Percentiles rank a stretch among this genome's conserved stretches.
Evolutionary conservation across 108 stramenopile species (phyloP).

Genomic region (Aureococcus anophagefferens): DNA sequence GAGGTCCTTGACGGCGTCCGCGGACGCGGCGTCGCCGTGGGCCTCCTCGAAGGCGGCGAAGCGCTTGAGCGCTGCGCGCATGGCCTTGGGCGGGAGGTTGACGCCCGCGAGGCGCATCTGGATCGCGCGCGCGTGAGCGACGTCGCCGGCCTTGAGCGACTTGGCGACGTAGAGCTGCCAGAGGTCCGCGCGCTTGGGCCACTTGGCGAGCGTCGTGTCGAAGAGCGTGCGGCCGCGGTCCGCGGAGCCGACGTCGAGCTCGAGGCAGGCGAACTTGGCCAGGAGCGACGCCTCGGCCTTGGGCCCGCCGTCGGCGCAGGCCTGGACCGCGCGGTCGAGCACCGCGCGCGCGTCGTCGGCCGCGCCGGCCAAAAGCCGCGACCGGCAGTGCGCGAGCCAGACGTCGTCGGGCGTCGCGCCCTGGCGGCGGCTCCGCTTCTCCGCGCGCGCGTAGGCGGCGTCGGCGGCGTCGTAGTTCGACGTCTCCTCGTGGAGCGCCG

Average conservation of each 20-base stretch:
- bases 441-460: background rate
- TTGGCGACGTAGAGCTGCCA: background rate
- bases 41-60: background rate
- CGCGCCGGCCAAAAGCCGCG: background rate
- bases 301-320: background rate
- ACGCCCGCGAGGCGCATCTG: background rate
- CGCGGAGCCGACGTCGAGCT: background rate
- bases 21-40: background rate
- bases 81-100: background rate
- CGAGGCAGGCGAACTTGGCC: background rate
- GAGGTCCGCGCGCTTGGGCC: background rate
- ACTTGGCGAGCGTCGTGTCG: background rate
- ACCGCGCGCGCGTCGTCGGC: background rate
- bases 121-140: background rate
- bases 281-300: background rate
- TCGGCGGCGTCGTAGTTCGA: background rate
- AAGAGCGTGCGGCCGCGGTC: background rate
- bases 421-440: background rate
- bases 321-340: background rate
- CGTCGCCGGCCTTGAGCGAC: background rate
- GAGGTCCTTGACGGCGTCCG: background rate
- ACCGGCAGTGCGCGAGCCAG: background rate
- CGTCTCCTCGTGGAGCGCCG: background rate
- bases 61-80: background rate
- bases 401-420: background rate